Evolutionary conservation across 495 filamentous ascomycete species (phyloP).

Genomic region (Lasiosphaeriaceae sp.): DNA sequence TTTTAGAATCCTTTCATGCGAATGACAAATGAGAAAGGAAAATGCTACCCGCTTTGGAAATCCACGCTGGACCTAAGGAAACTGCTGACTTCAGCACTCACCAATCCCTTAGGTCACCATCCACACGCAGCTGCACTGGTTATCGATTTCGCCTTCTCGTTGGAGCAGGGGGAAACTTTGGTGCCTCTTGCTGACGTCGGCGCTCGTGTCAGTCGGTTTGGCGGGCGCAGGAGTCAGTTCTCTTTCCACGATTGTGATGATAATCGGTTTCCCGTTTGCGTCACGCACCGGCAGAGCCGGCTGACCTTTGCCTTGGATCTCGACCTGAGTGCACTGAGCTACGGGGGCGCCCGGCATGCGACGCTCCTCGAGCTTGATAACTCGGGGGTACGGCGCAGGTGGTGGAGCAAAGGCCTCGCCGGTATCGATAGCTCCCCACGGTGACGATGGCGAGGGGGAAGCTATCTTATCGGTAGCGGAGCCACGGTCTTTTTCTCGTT

Average conservation of each 20-base stretch:
- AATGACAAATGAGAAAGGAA: too few species aligned
- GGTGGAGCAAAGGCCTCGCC: conserved; percentile 11
- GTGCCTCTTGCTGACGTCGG: conserved; percentile 4
- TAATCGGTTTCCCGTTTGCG: conserved; percentile 39
- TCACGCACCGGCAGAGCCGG: conserved; percentile 37
- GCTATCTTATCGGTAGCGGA: neutral
- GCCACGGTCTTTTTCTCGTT: neutral
- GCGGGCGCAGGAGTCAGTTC: conserved; percentile 5
- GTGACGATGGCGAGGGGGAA: conserved; percentile 3
- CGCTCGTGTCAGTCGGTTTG: neutral
- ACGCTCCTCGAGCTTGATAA: conserved; percentile 78
- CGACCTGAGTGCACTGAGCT: conserved; percentile 63
- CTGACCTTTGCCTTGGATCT: conserved; percentile 44
- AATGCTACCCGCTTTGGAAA: too few species aligned
- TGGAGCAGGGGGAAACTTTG: neutral
- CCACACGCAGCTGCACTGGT: conserved; percentile 29
- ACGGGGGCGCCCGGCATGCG: conserved; percentile 43
- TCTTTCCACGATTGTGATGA: conserved; percentile 56
- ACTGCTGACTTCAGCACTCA: neutral
- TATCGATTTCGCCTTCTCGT: conserved; percentile 12
- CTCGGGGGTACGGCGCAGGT: conserved; percentile 55
- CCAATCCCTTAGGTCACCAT: conserved; percentile 17
- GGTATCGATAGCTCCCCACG: conserved; percentile 13
- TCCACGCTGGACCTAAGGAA: too few species aligned
- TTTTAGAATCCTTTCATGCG: too few species aligned